Base-by-base conservation (phyloP, 345 rosid genomes). In the Bruguiera sexangula region DNA sequence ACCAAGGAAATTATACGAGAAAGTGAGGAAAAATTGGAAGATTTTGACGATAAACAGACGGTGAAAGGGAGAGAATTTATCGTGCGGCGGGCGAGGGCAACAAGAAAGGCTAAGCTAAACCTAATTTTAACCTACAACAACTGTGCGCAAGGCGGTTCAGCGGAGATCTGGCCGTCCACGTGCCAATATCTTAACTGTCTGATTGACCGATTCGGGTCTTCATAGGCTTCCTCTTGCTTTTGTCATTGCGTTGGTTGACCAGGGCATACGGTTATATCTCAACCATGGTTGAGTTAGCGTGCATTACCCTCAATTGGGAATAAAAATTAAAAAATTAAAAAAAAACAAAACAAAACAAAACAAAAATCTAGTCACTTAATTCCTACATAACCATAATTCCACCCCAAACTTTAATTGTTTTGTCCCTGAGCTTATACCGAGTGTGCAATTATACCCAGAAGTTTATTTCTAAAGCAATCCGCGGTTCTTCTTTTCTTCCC, bases 81-180 rank as follows among this genome's bases (percentile, higher is more conserved):
- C 19, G 22, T 24, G 13, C 13, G 31, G 13, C 27, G 9, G 4
- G 32, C 22, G 24, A 21, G 3, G 2, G 4, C 48, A 11, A 3
- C 18, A 13, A 13, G 50, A 43, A 43, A 5, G 20, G 10, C 2
- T 43, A 3, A 48, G 71, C 73, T 74, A 80, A 82, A 85, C 90
- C 90, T 86, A 82, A 78, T 62, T 88, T 84, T 71, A 83, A 75
- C 74, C 70, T 70, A 3, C 34, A 69, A 65, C 69, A 15, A 39
- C 3, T 61, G 2, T 27, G 50, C 27, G 57, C 18, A 73, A 71
- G 84, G 69, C 69, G 46, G 83, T 62, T 62, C 52, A 2, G 77
- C 53, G 0, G 58, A 68, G 59, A 80, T 79, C 81, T 0, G 18
- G 11, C 82, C 87, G 79, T 85, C 74, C 88, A 85, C 89, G 91